Base-by-base conservation (phyloP, 441 rosid genomes). In the Gossypium trilobum region DNA sequence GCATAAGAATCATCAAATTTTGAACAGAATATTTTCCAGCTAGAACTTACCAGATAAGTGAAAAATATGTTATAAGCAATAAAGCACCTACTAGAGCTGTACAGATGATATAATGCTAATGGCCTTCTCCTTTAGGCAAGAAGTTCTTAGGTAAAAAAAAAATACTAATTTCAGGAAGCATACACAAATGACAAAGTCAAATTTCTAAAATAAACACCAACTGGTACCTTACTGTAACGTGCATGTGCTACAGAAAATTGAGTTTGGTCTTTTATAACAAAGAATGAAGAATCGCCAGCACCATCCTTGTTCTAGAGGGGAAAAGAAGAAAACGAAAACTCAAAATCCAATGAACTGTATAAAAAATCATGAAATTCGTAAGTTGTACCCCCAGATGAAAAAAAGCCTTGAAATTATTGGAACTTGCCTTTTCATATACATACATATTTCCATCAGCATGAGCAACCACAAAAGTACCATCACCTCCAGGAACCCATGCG, bases 371-470 rank as follows among this genome's bases (percentile, higher is more conserved):
- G 71, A 55, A 27, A 63, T 11, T 50, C 52, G 19, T 19, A 73
- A 62, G 60, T 17, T 50, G 14, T 20, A 54, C 20, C 64, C 16
- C 46, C 27, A 55, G 62, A 48, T 54, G 44, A 72, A 52, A 66
- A 61, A 52, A 17, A 19, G 23, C 64, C 39, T 19, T 55, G 17
- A 55, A 54, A 55, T 22, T 50, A 65, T 54, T 25, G 36, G 57
- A 59, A 54, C 76, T 87, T 88, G 87, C 99, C 97, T 95, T 95
- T 77, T 95, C 99, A 78, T 92, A 95, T 74, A 91, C 87, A 20
- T 87, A 95, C 78, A 92, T 79, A 80, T 91, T 95, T 48, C 99
- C 99, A 88, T 95, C 99, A 23, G 95, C 87, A 81, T 92, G 99
- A 75, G 97, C 98, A 79, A 91, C 97, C 75, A 86, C 85, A 73